These are phyloP conservation scores for Nyctanthes arbortristis DNA, from an alignment of 257 asterid species.

Conservation along the genomic window DNA sequence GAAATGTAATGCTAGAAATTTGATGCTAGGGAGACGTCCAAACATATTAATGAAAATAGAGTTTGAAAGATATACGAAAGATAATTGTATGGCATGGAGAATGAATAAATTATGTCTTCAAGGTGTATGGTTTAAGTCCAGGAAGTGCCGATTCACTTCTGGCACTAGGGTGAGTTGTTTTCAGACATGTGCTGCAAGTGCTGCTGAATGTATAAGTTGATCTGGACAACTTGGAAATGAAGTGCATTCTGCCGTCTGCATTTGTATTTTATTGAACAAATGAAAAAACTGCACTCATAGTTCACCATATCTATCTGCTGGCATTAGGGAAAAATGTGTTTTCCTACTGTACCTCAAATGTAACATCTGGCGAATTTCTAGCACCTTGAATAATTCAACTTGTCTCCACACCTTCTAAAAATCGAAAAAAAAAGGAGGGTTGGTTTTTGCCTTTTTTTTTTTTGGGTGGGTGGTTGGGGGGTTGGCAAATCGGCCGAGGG, in stretches of 20 bases:
- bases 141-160: too few relatives aligned
- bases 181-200: too few relatives aligned
- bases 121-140: conserved; percentile 11
- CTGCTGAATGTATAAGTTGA: too few relatives aligned
- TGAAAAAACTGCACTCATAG: background rate
- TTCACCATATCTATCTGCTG: background rate
- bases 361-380: background rate
- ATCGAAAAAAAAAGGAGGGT: background rate
- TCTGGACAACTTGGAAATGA: background rate
- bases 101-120: background rate
- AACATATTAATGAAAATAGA: conserved; percentile 13
- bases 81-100: background rate
- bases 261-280: background rate
- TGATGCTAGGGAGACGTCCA: conserved; percentile 4
- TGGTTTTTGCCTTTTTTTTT: too few relatives aligned
- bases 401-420: background rate
- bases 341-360: background rate
- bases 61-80: conserved; percentile 17
- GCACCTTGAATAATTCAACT: background rate
- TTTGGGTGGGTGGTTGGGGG: background rate
- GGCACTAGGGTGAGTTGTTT: too few relatives aligned
- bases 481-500: background rate
- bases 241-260: background rate
- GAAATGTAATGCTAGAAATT: conserved; percentile 22
- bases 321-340: background rate